Evolutionary conservation across 2,329 filamentous ascomycete genomes (phyloP).

Genomic region (Penicillium sp.): DNA sequence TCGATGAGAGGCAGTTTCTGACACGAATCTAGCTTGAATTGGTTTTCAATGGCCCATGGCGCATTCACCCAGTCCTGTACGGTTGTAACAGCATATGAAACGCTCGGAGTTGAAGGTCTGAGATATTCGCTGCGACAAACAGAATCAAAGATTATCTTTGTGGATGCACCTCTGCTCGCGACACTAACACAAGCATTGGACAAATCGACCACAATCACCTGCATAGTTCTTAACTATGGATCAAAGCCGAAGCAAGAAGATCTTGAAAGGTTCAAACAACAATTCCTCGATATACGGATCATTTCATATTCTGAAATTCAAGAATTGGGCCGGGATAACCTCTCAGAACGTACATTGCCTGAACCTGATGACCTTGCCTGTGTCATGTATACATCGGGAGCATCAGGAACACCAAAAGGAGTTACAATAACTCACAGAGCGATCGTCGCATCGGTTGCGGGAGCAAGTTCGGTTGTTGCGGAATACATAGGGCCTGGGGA

Average conservation of each 20-base stretch:
- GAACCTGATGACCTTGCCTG: conserved; percentile 79
- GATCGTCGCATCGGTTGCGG: conserved; percentile 61
- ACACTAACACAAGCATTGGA: conserved; percentile 61
- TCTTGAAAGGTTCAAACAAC: too few relatives aligned
- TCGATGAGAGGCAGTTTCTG: not conserved
- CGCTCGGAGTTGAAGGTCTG: conserved; percentile 80
- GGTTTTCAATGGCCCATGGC: conserved; percentile 80
- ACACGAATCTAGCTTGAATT: conserved; percentile 64
- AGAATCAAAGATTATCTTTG: conserved; percentile 78
- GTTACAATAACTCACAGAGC: conserved; percentile 73
- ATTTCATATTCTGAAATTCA: too few relatives aligned
- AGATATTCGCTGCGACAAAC: conserved; percentile 86
- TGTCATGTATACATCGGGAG: conserved; percentile 82
- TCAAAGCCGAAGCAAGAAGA: not conserved
- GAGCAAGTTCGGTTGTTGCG: conserved; percentile 77
- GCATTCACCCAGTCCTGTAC: conserved; percentile 82
- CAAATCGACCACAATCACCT: not conserved
- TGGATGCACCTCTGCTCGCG: conserved; percentile 76
- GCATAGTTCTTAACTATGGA: not conserved
- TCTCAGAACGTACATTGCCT: conserved; percentile 71
- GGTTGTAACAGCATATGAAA: conserved; percentile 95
- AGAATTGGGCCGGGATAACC: conserved; percentile 55
- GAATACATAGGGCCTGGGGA: conserved; percentile 78
- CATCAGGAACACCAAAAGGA: conserved; percentile 87
- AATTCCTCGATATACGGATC: too few relatives aligned